Evolutionary conservation across 108 stramenopile species (phyloP), one percentile per base, ranked within the genome.

Genomic region (Cyclotella cryptica): DNA sequence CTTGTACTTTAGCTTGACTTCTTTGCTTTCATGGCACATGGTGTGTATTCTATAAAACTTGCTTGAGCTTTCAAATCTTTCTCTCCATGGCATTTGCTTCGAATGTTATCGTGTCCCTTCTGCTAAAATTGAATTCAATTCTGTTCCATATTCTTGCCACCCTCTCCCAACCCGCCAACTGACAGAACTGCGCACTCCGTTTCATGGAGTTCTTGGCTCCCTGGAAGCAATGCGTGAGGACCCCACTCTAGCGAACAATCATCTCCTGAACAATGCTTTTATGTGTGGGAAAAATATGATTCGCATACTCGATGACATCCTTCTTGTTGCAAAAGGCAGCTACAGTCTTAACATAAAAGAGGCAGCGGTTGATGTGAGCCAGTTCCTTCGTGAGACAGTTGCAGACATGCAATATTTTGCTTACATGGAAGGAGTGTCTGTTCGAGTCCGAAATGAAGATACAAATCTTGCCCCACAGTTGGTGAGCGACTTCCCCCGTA

Each of bases 181-280:
- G 6, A 35, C 35, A 35, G 74, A 75, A 57, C 69, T 81, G 22
- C 55, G 83, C 22, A 83, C 83, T 30, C 83, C 83, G 5, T 83
- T 83, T 70, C 83, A 83, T 77, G 80, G 83, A 18, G 41, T 75
- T 0, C 39, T 83, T 35, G 79, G 81, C 22, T 30, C 30, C 19
- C 69, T 83, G 30, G 73, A 83, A 41, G 73, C 80, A 13, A 74
- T 83, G 66, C 46, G 79, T 9, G 79, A 80, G 30, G 79, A 75
- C 43, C 40, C 74, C 29, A 30, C 72, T 43, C 35, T 57, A 14
- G 42, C 68, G 17, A 57, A 76, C 46, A 57, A 77, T 17, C 75
- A 75, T 22, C 26, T 83, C 3, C 40, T 83, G 35, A 40, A 41
- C 3, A 44, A 35, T 18, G 81, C 81, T 10, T 26, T 69, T 17